phyloP scores from a whole-genome alignment of 2,329 filamentous ascomycete species.

The Claviceps sp. region DNA sequence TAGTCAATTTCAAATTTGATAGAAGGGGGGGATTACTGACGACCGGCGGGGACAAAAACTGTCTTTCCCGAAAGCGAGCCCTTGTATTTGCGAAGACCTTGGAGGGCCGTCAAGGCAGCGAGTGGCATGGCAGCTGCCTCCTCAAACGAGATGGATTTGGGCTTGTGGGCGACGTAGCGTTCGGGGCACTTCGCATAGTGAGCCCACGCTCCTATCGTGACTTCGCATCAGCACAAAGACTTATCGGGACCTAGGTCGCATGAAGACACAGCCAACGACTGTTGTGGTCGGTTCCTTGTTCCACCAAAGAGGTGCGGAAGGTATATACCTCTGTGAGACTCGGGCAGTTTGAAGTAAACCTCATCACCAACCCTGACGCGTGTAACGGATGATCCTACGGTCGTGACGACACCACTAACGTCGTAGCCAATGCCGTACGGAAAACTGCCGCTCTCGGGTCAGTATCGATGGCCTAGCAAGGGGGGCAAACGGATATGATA shows the following conservation, averaged over 20 bases:
- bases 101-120: constrained; percentile 27
- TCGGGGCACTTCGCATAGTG: constrained; percentile 22
- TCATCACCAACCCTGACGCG: constrained; percentile 19
- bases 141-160: constrained; percentile 24
- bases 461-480: not conserved
- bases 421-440: constrained; percentile 31
- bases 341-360: constrained; percentile 12
- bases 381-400: constrained; percentile 19
- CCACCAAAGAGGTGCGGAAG: not conserved
- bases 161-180: constrained; percentile 23
- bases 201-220: constrained; percentile 20
- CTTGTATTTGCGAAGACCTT: constrained; percentile 21
- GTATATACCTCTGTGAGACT: constrained; percentile 9
- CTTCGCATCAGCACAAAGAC: not conserved
- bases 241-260: not conserved
- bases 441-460: constrained; percentile 14
- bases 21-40: constrained; percentile 7
- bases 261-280: not conserved
- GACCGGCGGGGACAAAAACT: constrained; percentile 13
- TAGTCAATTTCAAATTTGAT: not conserved
- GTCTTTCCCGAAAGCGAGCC: constrained; percentile 25
- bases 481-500: not conserved
- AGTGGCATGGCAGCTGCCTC: constrained; percentile 30
- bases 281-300: not conserved
- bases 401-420: constrained; percentile 23